Base-by-base conservation (phyloP, 2,329 filamentous ascomycete genomes). In the Periconia sp. region DNA sequence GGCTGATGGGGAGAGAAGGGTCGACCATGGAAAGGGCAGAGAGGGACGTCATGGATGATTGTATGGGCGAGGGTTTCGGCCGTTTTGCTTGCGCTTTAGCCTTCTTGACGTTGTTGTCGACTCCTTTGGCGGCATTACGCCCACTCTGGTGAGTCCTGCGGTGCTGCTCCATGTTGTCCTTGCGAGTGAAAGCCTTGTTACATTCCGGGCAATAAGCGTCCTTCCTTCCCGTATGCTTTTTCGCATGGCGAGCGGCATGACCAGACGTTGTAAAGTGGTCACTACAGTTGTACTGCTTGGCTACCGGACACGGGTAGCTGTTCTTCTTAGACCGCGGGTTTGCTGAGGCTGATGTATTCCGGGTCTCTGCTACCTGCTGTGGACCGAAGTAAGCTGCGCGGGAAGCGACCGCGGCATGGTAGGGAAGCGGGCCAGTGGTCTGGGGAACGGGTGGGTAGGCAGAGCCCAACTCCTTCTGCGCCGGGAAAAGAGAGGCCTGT, bases 101-200 rank as follows among this genome's bases (percentile, higher is more conserved):
- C 44, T 68, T 71, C 36, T 72, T 70, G 16, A 65, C 54, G n/a
- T 66, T 63, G 24, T 63, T 59, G 7, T 71, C 68, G 19, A 34
- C 50, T 32, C 48, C 50, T 42, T 71, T 71, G 17, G 54, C 46
- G 1, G 70, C 63, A 34, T 70, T 73, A 38, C 76, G 74, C 4
- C 75, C 76, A 48, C 71, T 77, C 50, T 82, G 86, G 67, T 92
- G 88, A 0, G 87, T 91, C 59, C 88, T 82, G 21, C 89, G 79
- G 61, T 92, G 88, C 72, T 91, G 88, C 77, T 90, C 89, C 88
- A 92, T 92, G 75, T 92, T 92, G 76, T 92, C 88, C 57, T 86
- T 85, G 52, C 88, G 85, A 9, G 87, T 90, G 58, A 92, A 92
- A 61, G 87, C 88, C 73, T 90, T 90, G 68, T 83, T 81, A 74